phyloP scores from a whole-genome alignment of 305 asterid genomes.

The Petunia hybrid region DNA sequence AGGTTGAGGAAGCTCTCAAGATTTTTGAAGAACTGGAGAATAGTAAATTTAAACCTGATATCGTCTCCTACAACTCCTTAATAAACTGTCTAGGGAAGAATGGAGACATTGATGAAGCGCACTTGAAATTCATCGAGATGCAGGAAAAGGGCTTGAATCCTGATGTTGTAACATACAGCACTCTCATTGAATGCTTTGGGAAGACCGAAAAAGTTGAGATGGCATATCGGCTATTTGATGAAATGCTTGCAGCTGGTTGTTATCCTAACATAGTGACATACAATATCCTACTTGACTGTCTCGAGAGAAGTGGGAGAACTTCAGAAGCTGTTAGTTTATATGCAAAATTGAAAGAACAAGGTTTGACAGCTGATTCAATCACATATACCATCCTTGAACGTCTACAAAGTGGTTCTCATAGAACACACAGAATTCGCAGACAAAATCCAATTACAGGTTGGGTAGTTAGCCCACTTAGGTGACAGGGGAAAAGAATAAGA shows the following conservation, averaged over 20 bases:
- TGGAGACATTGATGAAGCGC: constrained; percentile 92
- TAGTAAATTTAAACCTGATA: constrained; percentile 76
- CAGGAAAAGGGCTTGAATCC: constrained; percentile 89
- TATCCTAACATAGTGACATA: constrained; percentile 88
- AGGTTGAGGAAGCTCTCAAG: constrained; percentile 76
- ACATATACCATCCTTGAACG: constrained; percentile 83
- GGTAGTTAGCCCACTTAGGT: constrained; percentile 92
- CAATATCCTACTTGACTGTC: constrained; percentile 88
- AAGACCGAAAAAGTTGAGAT: constrained; percentile 86
- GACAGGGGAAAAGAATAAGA: constrained; percentile 34
- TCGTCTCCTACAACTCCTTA: constrained; percentile 84
- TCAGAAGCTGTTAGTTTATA: constrained; percentile 88
- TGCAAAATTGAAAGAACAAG: constrained; percentile 81
- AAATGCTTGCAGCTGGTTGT: constrained; percentile 89
- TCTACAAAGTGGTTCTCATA: constrained; percentile 77
- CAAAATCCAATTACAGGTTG: constrained; percentile 90
- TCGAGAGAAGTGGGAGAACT: constrained; percentile 85
- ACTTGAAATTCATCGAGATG: constrained; percentile 89
- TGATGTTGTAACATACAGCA: constrained; percentile 91
- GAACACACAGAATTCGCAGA: constrained; percentile 59
- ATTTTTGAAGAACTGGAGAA: constrained; percentile 89
- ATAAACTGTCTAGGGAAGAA: constrained; percentile 91
- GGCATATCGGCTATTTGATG: constrained; percentile 77
- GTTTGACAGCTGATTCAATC: constrained; percentile 81
- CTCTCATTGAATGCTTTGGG: constrained; percentile 93